A percentile compares a stretch with the other conserved stretches of the same genome.
Conservation (phyloP, 352 stramenopile species). For the Phytophthora hibernalis region DNA sequence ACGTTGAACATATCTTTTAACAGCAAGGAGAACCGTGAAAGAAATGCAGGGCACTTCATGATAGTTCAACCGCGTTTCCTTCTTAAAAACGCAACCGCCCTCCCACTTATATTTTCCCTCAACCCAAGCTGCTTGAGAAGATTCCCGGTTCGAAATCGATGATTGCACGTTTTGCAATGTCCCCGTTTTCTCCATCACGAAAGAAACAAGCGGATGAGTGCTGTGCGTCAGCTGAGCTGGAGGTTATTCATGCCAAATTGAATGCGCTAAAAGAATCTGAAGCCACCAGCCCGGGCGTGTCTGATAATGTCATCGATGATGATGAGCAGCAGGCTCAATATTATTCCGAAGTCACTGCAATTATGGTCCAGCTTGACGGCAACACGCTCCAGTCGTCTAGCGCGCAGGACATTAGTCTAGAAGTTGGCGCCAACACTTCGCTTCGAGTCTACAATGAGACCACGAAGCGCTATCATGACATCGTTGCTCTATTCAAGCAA, state of each 20-base stretch:
- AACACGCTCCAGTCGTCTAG: slow-evolving; percentile 61
- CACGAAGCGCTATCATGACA: slow-evolving; percentile 76
- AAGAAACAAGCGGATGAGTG: slow-evolving; percentile 57
- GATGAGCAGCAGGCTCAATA: slow-evolving; percentile 66
- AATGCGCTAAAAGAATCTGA: slow-evolving; percentile 53
- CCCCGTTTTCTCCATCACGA: slow-evolving; percentile 49
- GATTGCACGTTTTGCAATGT: slow-evolving; percentile 46
- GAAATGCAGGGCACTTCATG: slow-evolving; percentile 58
- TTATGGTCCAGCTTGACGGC: slow-evolving; percentile 73
- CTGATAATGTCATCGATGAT: slow-evolving; percentile 44
- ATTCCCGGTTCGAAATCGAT: slow-evolving; percentile 70
- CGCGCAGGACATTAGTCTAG: slow-evolving; percentile 64
- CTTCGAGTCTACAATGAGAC: slow-evolving; percentile 78
- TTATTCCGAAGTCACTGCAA: slow-evolving; percentile 70
- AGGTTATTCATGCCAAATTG: slow-evolving; percentile 78
- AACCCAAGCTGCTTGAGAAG: slow-evolving; percentile 57
- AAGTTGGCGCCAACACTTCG: slow-evolving; percentile 69
- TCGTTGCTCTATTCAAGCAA: slow-evolving; percentile 78
- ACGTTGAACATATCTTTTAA: slow-evolving; percentile 75
- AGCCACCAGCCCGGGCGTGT: slow-evolving; percentile 14
- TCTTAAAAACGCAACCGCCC: slow-evolving; percentile 63
- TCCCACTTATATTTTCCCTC: slow-evolving; percentile 65
- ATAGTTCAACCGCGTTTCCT: slow-evolving; percentile 73
- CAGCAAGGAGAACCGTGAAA: slow-evolving; percentile 50
- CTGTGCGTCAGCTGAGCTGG: slow-evolving; percentile 65